These are phyloP conservation scores for Lactarius hengduanensis DNA, from an alignment of 768 basidiomycete genomes.

Conservation along the genomic window DNA sequence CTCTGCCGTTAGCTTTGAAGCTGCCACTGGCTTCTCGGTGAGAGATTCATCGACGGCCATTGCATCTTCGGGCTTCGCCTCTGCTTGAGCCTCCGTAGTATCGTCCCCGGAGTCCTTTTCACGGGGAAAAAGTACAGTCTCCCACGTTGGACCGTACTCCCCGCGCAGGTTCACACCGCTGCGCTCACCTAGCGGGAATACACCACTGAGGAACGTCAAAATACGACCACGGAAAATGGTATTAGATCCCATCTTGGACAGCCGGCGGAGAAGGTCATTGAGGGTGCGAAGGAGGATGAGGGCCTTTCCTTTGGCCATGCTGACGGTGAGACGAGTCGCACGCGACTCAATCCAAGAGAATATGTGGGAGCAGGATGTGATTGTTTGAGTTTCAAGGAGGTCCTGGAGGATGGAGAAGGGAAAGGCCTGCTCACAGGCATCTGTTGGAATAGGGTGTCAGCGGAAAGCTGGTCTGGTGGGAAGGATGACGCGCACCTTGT, in stretches of 20 bases:
- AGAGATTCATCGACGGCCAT: slow-evolving; percentile 61
- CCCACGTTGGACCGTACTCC: slow-evolving; percentile 80
- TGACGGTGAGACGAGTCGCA: slow-evolving; percentile 65
- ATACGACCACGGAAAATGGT: slow-evolving; percentile 90
- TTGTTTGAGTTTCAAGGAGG: slow-evolving; percentile 82
- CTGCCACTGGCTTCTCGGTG: slow-evolving; percentile 12
- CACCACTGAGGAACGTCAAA: slow-evolving; percentile 78
- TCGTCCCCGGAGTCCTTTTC: slow-evolving; percentile 34
- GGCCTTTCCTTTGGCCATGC: slow-evolving; percentile 85
- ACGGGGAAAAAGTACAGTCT: slow-evolving; percentile 51
- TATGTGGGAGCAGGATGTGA: slow-evolving; percentile 79
- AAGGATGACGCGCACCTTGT: slow-evolving; percentile 48
- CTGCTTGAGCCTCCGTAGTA: slow-evolving; percentile 35
- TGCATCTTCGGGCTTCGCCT: slow-evolving; percentile 42
- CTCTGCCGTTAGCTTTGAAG: slow-evolving; percentile 31
- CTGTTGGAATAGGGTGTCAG: slow-evolving; percentile 38
- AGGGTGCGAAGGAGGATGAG: slow-evolving; percentile 79
- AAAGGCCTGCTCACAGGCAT: slow-evolving; percentile 74
- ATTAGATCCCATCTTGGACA: slow-evolving; percentile 83
- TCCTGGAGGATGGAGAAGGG: slow-evolving; percentile 77
- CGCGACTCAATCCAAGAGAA: slow-evolving; percentile 86
- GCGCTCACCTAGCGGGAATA: slow-evolving; percentile 84
- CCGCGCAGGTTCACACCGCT: slow-evolving; percentile 91
- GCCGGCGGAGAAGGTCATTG: slow-evolving; percentile 81
- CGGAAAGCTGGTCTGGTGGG: slow-evolving; percentile 1